A percentile compares a stretch with the other conserved stretches of the same genome.
phyloP scores from a whole-genome alignment of 176 grass and related monocot genomes.

The Carex parvula region DNA sequence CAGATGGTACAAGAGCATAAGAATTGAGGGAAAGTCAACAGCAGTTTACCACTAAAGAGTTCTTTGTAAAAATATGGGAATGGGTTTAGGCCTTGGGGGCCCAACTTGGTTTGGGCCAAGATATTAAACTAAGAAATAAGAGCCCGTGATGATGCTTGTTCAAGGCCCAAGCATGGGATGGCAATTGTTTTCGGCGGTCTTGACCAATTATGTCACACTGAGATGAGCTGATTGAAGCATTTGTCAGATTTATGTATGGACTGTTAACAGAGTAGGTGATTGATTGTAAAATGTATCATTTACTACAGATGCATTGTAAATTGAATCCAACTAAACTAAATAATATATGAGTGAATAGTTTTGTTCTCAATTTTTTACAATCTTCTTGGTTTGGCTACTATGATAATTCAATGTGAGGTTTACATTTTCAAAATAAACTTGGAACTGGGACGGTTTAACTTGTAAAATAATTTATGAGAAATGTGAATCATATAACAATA shows the following conservation, averaged over 20 bases:
- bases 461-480: neutral
- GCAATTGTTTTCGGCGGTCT: neutral
- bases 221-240: slow-evolving; percentile 24
- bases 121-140: slow-evolving; percentile 21
- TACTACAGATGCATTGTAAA: slow-evolving; percentile 18
- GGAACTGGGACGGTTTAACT: neutral
- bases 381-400: neutral
- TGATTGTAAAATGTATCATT: slow-evolving; percentile 9
- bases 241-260: neutral
- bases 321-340: neutral
- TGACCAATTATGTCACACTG: neutral
- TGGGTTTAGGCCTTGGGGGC: neutral
- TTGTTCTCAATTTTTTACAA: neutral
- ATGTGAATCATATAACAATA: too few species aligned
- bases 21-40: slow-evolving; percentile 40
- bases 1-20: slow-evolving; percentile 42
- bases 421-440: neutral
- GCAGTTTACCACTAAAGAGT: slow-evolving; percentile 12
- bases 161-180: slow-evolving; percentile 18
- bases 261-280: slow-evolving; percentile 3
- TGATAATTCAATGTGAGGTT: neutral
- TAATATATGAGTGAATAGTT: slow-evolving; percentile 11
- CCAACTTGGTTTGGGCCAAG: slow-evolving; percentile 20
- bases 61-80: neutral
- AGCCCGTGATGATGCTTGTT: slow-evolving; percentile 18